Percentiles rank a stretch among this genome's conserved stretches.
Evolutionary conservation across 805 yeast species (phyloP).

Genomic region (Metschnikowia amazonensis): DNA sequence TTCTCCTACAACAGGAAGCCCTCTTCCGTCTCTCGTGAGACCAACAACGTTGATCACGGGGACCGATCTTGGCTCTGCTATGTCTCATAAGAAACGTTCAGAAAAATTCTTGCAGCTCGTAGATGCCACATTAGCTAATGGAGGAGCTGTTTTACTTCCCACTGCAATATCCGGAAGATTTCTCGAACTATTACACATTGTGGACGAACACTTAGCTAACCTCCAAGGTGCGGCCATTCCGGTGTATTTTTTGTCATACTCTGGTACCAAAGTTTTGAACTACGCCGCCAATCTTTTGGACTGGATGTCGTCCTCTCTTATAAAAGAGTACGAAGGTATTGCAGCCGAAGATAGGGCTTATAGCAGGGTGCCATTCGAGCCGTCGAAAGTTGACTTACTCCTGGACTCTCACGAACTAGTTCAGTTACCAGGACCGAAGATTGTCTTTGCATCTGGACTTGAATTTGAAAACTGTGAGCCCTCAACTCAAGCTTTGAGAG

Average conservation of each 20-base stretch:
- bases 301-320: constrained; percentile 91
- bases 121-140: constrained; percentile 62
- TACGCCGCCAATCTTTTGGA: constrained; percentile 89
- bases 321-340: constrained; percentile 71
- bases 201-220: constrained; percentile 58
- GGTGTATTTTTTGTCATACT: constrained; percentile 68
- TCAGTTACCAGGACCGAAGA: constrained; percentile 63
- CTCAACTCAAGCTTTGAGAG: constrained; percentile 48
- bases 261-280: constrained; percentile 71
- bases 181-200: constrained; percentile 68
- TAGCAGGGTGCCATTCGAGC: constrained; percentile 70
- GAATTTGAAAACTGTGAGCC: constrained; percentile 62
- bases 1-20: constrained; percentile 49
- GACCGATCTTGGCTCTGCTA: constrained; percentile 59
- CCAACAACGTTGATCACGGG: constrained; percentile 84
- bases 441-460: constrained; percentile 73
- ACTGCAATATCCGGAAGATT: constrained; percentile 77
- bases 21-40: constrained; percentile 60
- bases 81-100: constrained; percentile 59
- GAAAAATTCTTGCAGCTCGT: constrained; percentile 61
- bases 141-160: constrained; percentile 82
- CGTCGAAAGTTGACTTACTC: constrained; percentile 53
- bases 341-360: constrained; percentile 21
- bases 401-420: constrained; percentile 53
- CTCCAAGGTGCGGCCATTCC: constrained; percentile 56